A percentile compares a stretch with the other conserved stretches of the same genome.
phyloP scores from a whole-genome alignment of 2,329 filamentous ascomycete species.

The Rhynchosporium agropyri region DNA sequence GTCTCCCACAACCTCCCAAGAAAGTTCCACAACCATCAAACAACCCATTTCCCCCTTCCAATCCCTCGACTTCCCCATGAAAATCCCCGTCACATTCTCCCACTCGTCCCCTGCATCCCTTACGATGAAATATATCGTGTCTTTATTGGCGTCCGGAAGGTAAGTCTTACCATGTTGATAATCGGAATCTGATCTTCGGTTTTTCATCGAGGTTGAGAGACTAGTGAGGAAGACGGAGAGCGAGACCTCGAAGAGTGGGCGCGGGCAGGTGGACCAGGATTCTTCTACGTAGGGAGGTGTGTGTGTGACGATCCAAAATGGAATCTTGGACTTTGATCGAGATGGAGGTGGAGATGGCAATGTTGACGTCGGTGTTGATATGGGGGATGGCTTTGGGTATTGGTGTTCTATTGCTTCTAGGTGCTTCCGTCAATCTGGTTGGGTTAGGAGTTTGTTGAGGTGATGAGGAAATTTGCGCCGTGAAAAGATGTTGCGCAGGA shows the following conservation, averaged over 20 bases:
- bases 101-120: conserved; percentile 25
- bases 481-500: too few species aligned
- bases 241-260: conserved; percentile 13
- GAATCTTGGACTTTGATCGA: background rate
- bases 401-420: too few species aligned
- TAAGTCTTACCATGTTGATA: conserved; percentile 30
- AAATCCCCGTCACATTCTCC: conserved; percentile 20
- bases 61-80: conserved; percentile 25
- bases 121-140: conserved; percentile 24
- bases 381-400: too few species aligned
- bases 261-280: background rate
- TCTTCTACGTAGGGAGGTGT: background rate
- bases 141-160: conserved; percentile 21
- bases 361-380: background rate
- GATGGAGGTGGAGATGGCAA: background rate
- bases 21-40: conserved; percentile 29
- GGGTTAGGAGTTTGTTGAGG: too few species aligned
- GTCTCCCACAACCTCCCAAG: conserved; percentile 21
- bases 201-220: conserved; percentile 16
- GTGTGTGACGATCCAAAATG: conserved; percentile 5
- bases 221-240: conserved; percentile 23
- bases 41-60: conserved; percentile 14
- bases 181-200: background rate
- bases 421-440: too few species aligned
- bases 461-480: too few species aligned